phyloP scores from a whole-genome alignment of 371 early-diverging fungal genomes.

The Actinomucor elegans region DNA sequence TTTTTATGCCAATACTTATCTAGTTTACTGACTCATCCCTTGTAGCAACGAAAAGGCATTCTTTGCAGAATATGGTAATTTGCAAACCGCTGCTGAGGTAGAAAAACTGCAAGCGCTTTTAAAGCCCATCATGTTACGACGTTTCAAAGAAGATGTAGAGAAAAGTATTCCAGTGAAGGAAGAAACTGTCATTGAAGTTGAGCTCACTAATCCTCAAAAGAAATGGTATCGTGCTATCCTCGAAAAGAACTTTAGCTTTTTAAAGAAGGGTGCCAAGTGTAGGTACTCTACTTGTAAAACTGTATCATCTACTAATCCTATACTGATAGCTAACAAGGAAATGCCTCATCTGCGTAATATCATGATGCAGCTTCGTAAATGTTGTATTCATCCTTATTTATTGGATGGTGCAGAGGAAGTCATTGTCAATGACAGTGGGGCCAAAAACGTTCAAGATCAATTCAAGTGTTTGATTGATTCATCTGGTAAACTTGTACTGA shows the following conservation, averaged over 20 bases:
- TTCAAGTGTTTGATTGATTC: constrained; percentile 79
- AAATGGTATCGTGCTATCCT: constrained; percentile 90
- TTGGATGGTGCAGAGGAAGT: constrained; percentile 87
- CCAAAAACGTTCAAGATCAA: constrained; percentile 62
- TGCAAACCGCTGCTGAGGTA: constrained; percentile 79
- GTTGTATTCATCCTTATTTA: constrained; percentile 87
- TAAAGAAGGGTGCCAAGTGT: constrained; percentile 66
- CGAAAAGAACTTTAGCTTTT: constrained; percentile 85
- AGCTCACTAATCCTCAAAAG: constrained; percentile 82
- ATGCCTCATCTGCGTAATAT: constrained; percentile 67
- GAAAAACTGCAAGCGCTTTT: constrained; percentile 65
- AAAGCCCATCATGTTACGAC: constrained; percentile 75
- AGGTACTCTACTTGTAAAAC: constrained; percentile 10
- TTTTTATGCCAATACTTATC: too few species aligned
- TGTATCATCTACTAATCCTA: too few species aligned
- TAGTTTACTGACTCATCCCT: too few species aligned
- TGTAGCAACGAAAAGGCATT: constrained; percentile 71
- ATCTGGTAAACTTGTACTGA: constrained; percentile 85
- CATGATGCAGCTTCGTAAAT: constrained; percentile 85
- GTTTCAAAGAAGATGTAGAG: constrained; percentile 88
- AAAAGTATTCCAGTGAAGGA: constrained; percentile 84
- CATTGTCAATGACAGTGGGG: constrained; percentile 63
- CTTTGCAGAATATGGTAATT: constrained; percentile 74
- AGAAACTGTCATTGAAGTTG: constrained; percentile 90
- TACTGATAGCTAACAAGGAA: constrained; percentile 44